Evolutionary conservation across 2,329 filamentous ascomycete species (phyloP), one percentile per base, ranked within the genome.

Genomic region (Akanthomyces muscarius): DNA sequence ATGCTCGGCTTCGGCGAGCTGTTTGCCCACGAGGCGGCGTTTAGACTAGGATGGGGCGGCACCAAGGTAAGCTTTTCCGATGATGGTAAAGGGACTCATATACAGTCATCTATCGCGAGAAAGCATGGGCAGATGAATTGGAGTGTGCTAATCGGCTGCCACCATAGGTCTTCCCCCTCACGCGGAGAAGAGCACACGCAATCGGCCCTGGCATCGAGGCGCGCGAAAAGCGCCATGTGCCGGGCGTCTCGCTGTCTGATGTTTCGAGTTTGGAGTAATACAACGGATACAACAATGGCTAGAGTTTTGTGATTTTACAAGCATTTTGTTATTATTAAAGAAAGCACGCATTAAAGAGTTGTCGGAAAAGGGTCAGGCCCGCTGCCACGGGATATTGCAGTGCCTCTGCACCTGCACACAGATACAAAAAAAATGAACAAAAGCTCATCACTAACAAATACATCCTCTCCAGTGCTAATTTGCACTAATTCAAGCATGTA

Each of bases 1-100:
- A 99, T 99, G 95, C 79, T 99, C 71, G 95, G 95, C 2, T 97
- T 99, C 72, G 95, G 95, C 69, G 95, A 99, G 79, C 79, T 99
- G 58, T 94, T 99, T 76, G 95, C 95, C 61, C 95, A 99, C 73
- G 95, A 99, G 79, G 89, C 91, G 57, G 95, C 95, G 1, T 99
- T 94, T 73, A 83, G 94, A 71, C 80, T 98, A 69, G 95, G 95
- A 65, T 99, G 95, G 95, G 88, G 90, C 67, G 89, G 89, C 61
- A 98, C 95, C 65, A 96, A 95, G 86, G 95, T 97, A 82, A 53
- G 84, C 28, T 44, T n/a, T n/a, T 14, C 47, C 21, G 21, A 21
- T 21, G 21, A 21, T 21, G 21, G 21, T 21, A 21, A 21, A 21
- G 21, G 21, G 21, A 21, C 21, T 21, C 21, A 21, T 21, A 21